Base-by-base conservation (phyloP, 345 rosid species). In the Rhodamnia argentea region DNA sequence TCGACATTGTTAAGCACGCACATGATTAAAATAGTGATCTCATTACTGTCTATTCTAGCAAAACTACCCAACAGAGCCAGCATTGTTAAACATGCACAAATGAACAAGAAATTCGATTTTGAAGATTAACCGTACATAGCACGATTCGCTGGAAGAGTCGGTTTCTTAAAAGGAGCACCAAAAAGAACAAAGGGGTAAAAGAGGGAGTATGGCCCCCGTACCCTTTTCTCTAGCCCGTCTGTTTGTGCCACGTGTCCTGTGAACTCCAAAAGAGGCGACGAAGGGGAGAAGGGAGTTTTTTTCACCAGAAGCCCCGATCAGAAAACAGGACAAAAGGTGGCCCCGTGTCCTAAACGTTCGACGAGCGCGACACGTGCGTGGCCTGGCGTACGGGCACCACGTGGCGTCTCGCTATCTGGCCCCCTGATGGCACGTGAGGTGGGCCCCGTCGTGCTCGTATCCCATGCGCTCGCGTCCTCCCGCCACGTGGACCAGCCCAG, bases 401-500 rank as follows among this genome's bases (percentile, higher is more conserved):
- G 90, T 89, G 93, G 88, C 91, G 2, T 52, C 8, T 8, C 14
- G 23, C 23, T 14, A 22, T 87, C 13, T 13, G 85, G 83, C 86
- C 86, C 44, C n/a, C 86, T 84, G 92, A 84, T 83, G 58, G 88
- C 95, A 92, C 93, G 93, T 92, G 93, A 91, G 86, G 86, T 85
- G 82, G 85, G 76, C 83, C 88, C 88, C 78, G 5, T 5, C 13
- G 3, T 0, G 6, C 6, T 55, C 47, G 1, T 20, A 18, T 16
- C n/a, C 75, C 75, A 22, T 16, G 23, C 58, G 78, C 78, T 64
- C 78, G 23, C 23, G 24, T 8, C 23, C 3, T 10, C 23, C 23
- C 44, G 40, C 78, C 78, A 70, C 44, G 24, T 70, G 78, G 78
- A 70, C 78, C 78, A 5, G 13, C 78, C 24, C 6, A 2, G 75